Conservation (phyloP, 1,139 yeast genomes). For the Trichomonascaceae sp. region DNA sequence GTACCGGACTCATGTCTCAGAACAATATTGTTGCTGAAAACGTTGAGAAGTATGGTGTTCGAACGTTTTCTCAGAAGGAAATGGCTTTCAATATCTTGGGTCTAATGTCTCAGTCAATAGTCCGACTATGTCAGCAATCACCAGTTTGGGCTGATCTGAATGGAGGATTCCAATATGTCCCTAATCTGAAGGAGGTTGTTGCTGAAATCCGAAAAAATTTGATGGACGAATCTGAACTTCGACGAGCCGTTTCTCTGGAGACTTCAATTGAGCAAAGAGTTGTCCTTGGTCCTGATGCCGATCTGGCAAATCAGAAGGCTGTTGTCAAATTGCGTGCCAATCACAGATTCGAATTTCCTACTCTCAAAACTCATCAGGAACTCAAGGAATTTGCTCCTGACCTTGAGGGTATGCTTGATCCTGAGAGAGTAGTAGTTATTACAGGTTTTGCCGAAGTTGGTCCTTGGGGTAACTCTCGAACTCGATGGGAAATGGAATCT, state of each 20-base stretch:
- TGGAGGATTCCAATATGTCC: constrained; percentile 95
- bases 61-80: constrained; percentile 97
- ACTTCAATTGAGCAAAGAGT: constrained; percentile 89
- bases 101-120: constrained; percentile 80
- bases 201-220: constrained; percentile 74
- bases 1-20: constrained; percentile 97
- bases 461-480: constrained; percentile 99
- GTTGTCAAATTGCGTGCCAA: constrained; percentile 87
- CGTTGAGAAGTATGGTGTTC: constrained; percentile 89
- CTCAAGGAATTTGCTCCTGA: constrained; percentile 62
- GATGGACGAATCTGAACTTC: constrained; percentile 78
- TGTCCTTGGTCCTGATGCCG: constrained; percentile 85
- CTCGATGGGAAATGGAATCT: constrained; percentile 99
- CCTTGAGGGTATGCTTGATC: constrained; percentile 85
- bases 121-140: constrained; percentile 80
- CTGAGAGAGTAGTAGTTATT: constrained; percentile 85
- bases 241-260: constrained; percentile 94
- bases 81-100: constrained; percentile 98
- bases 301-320: constrained; percentile 73
- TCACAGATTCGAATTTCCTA: constrained; percentile 91
- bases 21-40: constrained; percentile 98
- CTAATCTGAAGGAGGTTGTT: constrained; percentile 86
- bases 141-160: constrained; percentile 98
- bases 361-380: constrained; percentile 67
- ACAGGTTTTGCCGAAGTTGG: constrained; percentile 98